Base-by-base conservation (phyloP, 2,329 filamentous ascomycete genomes). In the Didymella pomorum region DNA sequence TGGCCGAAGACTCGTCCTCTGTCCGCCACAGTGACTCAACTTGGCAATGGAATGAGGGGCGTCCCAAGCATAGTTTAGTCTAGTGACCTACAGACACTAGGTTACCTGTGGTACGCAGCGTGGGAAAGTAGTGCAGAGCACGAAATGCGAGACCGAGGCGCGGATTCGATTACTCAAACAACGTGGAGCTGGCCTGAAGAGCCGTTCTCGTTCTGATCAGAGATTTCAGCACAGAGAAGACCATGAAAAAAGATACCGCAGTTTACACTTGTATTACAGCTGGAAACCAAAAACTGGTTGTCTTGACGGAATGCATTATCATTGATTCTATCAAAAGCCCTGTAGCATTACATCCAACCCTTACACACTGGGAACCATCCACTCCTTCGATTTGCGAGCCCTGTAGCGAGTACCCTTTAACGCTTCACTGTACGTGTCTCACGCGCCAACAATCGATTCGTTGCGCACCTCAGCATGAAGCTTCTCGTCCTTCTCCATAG, bases 401-500 rank as follows among this genome's bases (percentile, higher is more conserved):
- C 20, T 16, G 14, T 20, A 3, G 33, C 5, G n/a, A 21, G 12
- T 16, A 16, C 6, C 23, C 14, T 12, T 18, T 6, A 41, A 18
- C 7, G 10, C 20, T 18, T 41, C 20, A 18, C 7, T 21, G 7
- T 14, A 12, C 7, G 5, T 23, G 37, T 20, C 37, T 41, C 37
- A 41, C 4, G 20, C 37, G 11, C 37, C 37, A 43, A 43, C 23
- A 28, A 43, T 7, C 5, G 41, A 43, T 14, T 43, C 41, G 41
- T 25, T 26, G 21, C 41, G 41, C 23, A 43, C 23, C 18, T 43
- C 41, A 20, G 41, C 16, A 23, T 25, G 41, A 8, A 43, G 41
- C 26, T 63, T 61, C 35, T 64, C 66, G 10, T 69, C 56, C 48
- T 69, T 71, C 28, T 68, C 65, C 50, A 73, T 64, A 7, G 70